Conservation (phyloP, 345 rosid genomes). For the Theobroma cacao region DNA sequence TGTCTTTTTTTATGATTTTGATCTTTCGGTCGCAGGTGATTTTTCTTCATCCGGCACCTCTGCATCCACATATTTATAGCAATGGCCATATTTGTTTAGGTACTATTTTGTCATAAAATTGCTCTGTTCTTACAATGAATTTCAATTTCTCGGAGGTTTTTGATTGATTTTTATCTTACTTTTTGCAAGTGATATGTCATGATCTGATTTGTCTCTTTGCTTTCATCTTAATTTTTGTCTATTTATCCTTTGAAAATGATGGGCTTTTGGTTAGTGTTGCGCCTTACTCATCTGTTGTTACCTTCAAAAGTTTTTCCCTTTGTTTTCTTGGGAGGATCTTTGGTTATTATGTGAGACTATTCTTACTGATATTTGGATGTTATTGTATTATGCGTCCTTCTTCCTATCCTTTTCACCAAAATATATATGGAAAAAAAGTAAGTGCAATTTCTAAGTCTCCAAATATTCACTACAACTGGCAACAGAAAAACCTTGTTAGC, state of each 20-base stretch:
- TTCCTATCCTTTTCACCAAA: not conserved
- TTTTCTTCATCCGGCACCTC: conserved; percentile 85
- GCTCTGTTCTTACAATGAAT: not conserved
- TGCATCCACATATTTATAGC: conserved; percentile 96
- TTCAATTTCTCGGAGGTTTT: not conserved
- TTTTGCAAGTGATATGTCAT: not conserved
- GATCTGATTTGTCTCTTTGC: not conserved
- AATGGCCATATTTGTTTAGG: conserved; percentile 98
- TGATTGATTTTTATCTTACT: not conserved
- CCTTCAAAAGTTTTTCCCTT: not conserved
- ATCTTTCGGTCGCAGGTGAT: conserved; percentile 52
- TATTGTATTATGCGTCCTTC: not conserved
- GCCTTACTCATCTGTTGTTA: conserved; percentile 1
- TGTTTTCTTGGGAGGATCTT: not conserved
- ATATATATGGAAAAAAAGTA: not conserved
- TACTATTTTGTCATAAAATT: conserved; percentile 16
- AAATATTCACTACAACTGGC: not conserved
- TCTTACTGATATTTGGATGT: conserved; percentile 1
- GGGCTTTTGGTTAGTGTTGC: not conserved
- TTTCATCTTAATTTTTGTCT: not conserved
- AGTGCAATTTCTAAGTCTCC: not conserved
- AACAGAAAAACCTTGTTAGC: not conserved
- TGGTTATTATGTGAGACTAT: not conserved
- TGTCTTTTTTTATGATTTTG: not conserved
- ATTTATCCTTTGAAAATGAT: not conserved